Conservation (phyloP, 2,329 filamentous ascomycete species). For the Fusarium burgessii region DNA sequence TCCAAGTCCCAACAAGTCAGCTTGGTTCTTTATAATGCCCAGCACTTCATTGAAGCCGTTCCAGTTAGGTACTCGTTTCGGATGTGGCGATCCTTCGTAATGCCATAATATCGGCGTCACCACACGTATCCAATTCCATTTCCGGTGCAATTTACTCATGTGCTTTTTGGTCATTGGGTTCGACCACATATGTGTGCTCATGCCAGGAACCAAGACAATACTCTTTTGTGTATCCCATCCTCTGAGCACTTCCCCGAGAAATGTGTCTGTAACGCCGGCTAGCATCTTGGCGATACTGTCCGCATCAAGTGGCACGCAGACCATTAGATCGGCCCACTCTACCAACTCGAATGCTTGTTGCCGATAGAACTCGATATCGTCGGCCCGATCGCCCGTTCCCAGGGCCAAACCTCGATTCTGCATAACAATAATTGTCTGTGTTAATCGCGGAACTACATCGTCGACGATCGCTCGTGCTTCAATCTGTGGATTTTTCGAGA, state of each 20-base stretch:
- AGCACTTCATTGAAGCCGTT: constrained; percentile 77
- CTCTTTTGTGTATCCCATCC: constrained; percentile 91
- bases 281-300: constrained; percentile 90
- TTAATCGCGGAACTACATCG: constrained; percentile 72
- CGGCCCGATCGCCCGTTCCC: constrained; percentile 52
- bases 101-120: constrained; percentile 86
- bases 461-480: constrained; percentile 73
- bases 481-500: constrained; percentile 73
- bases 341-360: constrained; percentile 74
- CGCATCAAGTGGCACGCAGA: constrained; percentile 86
- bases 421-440: constrained; percentile 71
- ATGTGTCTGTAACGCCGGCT: constrained; percentile 82
- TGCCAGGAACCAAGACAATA: constrained; percentile 85
- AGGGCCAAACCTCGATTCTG: constrained; percentile 62
- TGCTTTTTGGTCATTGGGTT: constrained; percentile 91
- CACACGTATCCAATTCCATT: constrained; percentile 89
- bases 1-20: constrained; percentile 79
- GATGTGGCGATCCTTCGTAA: constrained; percentile 67
- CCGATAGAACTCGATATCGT: constrained; percentile 64
- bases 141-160: constrained; percentile 82
- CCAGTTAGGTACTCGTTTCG: constrained; percentile 70
- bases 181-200: constrained; percentile 91
- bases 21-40: constrained; percentile 80
- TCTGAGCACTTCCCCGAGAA: constrained; percentile 83
- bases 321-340: constrained; percentile 88